Conservation (phyloP, 257 asterid species). For the Fraxinus cuspidata region DNA sequence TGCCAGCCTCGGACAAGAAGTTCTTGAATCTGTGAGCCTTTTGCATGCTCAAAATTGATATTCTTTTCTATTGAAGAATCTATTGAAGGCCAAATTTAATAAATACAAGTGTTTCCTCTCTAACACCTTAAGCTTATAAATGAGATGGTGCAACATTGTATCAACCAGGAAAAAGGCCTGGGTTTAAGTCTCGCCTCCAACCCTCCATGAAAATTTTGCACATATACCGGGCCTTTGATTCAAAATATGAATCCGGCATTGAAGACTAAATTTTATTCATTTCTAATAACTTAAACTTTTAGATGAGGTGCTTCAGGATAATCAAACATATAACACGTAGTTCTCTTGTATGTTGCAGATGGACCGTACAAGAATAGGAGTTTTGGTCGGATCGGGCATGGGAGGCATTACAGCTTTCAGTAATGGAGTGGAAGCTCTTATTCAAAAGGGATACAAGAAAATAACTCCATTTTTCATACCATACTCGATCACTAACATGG, state of each 20-base stretch:
- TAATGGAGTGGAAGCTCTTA: constrained; percentile 38
- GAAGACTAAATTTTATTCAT: not conserved
- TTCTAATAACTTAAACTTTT: not conserved
- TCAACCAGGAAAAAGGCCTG: no score
- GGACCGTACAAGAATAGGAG: constrained; percentile 42
- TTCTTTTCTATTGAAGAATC: not conserved
- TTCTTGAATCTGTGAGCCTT: constrained; percentile 36
- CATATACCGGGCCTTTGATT: not conserved
- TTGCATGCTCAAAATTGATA: not conserved
- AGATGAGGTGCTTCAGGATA: not conserved
- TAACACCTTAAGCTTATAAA: not conserved
- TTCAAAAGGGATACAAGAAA: constrained; percentile 45
- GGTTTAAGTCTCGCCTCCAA: no score
- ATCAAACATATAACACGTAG: not conserved
- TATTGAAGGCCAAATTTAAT: not conserved
- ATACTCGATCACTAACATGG: constrained; percentile 46
- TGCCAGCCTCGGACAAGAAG: constrained; percentile 46
- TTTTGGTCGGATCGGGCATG: constrained; percentile 40
- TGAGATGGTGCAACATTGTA: no score
- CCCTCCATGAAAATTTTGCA: not conserved
- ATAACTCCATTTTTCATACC: constrained; percentile 48
- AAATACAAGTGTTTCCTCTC: not conserved
- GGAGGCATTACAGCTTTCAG: constrained; percentile 42
- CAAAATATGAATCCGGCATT: not conserved
- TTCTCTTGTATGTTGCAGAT: constrained; percentile 27